Evolutionary conservation across 1,139 yeast species (phyloP), one percentile per base, ranked within the genome.

Genomic region (Meyerozyma athensensis): DNA sequence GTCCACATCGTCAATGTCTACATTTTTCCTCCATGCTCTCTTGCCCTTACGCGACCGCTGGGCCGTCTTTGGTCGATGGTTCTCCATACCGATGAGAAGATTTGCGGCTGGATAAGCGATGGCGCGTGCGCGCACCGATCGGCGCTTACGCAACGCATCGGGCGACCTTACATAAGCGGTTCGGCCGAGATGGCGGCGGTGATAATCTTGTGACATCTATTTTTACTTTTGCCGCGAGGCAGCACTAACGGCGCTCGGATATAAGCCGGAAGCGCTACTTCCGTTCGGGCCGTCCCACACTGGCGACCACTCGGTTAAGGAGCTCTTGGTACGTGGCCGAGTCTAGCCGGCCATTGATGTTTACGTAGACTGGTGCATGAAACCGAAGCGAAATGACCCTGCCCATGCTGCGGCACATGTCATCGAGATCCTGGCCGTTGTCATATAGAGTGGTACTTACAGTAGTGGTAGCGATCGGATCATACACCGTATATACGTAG

Each of bases 21-120:
- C 86, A 59, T 92, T 86, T 63, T 92, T 92, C 61, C 97, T 81
- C 98, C 98, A 92, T 5, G 97, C 85, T 57, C 75, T 81, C 71
- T 86, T 90, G 38, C 96, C 96, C 68, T 92, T 92, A 53, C 97
- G 76, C 5, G 96, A 86, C 6, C 82, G 59, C 61, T 87, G 96
- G 22, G 42, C 28, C n/a, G 34, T 20, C 19, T 36, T 39, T 12
- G 44, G 34, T 19, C 34, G 18, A 14, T 34, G 39, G 28, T 38
- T 38, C 16, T 38, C 43, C 46, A 40, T 43, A 12, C 17, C 28
- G 14, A 10, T 24, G 28, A 24, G 14, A 12, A n/a, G 12, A 12
- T 8, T 8, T 19, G 22, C 16, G 13, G 28, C 28, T n/a, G 13
- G 28, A 24, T n/a, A 24, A 7, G 28, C 3, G 28, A 24, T 24